phyloP scores from a whole-genome alignment of 768 basidiomycete species.

The Rhodosporidiobolus odoratus region DNA sequence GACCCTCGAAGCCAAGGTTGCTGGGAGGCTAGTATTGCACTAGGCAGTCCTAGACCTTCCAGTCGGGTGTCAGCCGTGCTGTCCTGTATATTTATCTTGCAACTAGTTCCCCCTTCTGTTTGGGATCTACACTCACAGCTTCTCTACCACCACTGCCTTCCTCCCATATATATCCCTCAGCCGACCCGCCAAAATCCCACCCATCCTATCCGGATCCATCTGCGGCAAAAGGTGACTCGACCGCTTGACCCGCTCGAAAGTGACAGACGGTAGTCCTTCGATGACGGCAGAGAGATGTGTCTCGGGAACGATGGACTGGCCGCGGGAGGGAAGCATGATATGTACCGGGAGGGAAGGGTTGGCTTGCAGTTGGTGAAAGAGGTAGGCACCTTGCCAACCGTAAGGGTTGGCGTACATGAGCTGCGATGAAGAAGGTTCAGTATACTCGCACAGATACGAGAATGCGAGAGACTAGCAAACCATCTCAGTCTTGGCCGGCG shows the following conservation, averaged over 20 bases:
- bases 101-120: not conserved
- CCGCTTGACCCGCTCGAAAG: not conserved
- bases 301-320: not conserved
- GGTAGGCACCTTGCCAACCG: constrained; percentile 24
- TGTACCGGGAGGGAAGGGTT: not conserved
- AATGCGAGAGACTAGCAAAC: not conserved
- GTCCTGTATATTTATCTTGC: not conserved
- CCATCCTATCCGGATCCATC: not conserved
- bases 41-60: too few relatives aligned
- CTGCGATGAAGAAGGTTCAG: not conserved
- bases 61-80: too few relatives aligned
- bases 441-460: not conserved
- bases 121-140: not conserved
- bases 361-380: not conserved
- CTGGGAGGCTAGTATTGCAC: too few relatives aligned
- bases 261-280: not conserved
- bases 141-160: not conserved
- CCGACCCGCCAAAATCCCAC: not conserved
- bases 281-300: not conserved
- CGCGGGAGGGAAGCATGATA: not conserved
- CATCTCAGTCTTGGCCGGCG: constrained; percentile 23
- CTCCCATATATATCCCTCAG: not conserved
- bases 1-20: too few relatives aligned
- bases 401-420: constrained; percentile 19
- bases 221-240: not conserved